Base-by-base conservation (phyloP, 2,329 filamentous ascomycete genomes). In the Niveomyces coronatus region DNA sequence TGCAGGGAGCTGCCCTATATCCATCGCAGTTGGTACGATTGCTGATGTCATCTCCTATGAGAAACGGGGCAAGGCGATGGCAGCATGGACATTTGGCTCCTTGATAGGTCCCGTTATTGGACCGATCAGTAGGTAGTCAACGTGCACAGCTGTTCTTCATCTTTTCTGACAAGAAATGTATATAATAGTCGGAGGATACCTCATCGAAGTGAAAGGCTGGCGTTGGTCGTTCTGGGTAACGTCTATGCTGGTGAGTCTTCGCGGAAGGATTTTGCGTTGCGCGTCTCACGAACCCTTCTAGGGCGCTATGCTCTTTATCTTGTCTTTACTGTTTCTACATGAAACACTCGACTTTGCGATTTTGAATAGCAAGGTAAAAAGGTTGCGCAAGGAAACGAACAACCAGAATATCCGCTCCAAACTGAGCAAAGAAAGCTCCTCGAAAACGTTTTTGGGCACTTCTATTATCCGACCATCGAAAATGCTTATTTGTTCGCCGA, bases 211-310 rank as follows among this genome's bases (percentile, higher is more conserved):
- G 43, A 68, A 65, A 9, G 66, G 63, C n/a, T 82, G 77, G 68
- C 60, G 71, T 24, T 78, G 74, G 74, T 65, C 63, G 0, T 78
- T 80, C 52, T 82, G 78, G 56, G 62, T 79, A 4, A 63, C 82
- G 33, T 57, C 78, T 26, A 79, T 82, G 36, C 77, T 45, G 2
- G 37, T 37, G 34, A 29, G 42, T 37, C 7, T 8, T 9, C 8
- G 11, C 17, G 10, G 11, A 26, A 8, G 6, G 6, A 32, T 9
- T 14, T 10, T 32, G 13, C 11, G 23, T 16, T 22, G 8, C 20
- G 10, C 7, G 16, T 15, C 8, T 18, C 5, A 9, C 30, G 40
- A 35, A 43, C 46, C 56, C 45, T 45, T 42, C 46, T 2, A 60
- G 53, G 13, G 44, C 53, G 1, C 44, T 64, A 11, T 37, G 51